A percentile compares a stretch with the other conserved stretches of the same genome.
phyloP scores from a whole-genome alignment of 2,329 filamentous ascomycete species.

The Aspergillus floridensis region DNA sequence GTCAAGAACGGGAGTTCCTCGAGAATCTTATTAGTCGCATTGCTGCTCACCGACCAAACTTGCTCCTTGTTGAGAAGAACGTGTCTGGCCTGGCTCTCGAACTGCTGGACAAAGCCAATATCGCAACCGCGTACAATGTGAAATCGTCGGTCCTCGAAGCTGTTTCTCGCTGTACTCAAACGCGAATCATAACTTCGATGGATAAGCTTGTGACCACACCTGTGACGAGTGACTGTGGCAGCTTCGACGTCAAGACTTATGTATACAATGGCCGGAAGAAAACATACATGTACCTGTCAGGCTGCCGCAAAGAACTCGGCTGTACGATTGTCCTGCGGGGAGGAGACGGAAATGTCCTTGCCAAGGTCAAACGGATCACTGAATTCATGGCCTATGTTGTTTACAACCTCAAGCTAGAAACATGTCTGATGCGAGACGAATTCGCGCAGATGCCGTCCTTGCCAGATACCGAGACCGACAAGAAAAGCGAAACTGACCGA shows the following conservation, averaged over 20 bases:
- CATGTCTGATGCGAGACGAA: slow-evolving; percentile 88
- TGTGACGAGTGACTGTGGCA: slow-evolving; percentile 74
- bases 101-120: slow-evolving; percentile 81
- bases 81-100: slow-evolving; percentile 89
- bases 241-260: slow-evolving; percentile 94
- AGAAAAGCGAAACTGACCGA: slow-evolving; percentile 15
- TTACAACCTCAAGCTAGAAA: slow-evolving; percentile 95
- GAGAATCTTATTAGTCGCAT: slow-evolving; percentile 90
- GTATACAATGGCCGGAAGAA: slow-evolving; percentile 82
- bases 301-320: slow-evolving; percentile 82
- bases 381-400: slow-evolving; percentile 99
- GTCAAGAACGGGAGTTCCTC: slow-evolving; percentile 92
- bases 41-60: slow-evolving; percentile 75
- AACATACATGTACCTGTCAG: slow-evolving; percentile 93
- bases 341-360: slow-evolving; percentile 66
- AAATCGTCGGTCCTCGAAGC: slow-evolving; percentile 95
- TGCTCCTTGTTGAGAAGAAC: slow-evolving; percentile 88
- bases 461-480: slow-evolving; percentile 46
- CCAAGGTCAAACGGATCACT: slow-evolving; percentile 84
- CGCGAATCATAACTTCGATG: slow-evolving; percentile 87
- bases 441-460: slow-evolving; percentile 77
- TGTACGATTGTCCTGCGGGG: slow-evolving; percentile 93
- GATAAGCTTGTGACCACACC: slow-evolving; percentile 81
- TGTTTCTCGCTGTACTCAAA: slow-evolving; percentile 87
- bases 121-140: slow-evolving; percentile 93